A percentile compares a stretch with the other conserved stretches of the same genome.
These are phyloP conservation scores for Hippophae tibetana DNA, from an alignment of 306 rosid species.

Conservation along the genomic window DNA sequence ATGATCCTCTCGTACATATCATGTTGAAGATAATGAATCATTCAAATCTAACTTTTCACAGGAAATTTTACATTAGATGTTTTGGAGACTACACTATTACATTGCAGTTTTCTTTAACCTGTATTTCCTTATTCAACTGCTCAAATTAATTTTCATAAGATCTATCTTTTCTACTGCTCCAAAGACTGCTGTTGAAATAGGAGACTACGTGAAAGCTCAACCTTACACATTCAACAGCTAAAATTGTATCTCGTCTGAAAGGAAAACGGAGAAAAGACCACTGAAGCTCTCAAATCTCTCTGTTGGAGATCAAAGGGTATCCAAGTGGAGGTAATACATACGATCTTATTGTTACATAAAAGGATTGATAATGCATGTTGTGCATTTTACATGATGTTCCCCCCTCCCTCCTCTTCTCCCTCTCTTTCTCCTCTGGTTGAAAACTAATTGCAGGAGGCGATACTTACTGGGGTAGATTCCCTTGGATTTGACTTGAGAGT, in stretches of 20 bases:
- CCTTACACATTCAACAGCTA: constrained; percentile 80
- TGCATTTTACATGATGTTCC: too few relatives aligned
- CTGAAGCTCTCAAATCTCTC: constrained; percentile 76
- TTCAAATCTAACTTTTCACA: too few relatives aligned
- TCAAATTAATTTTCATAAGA: too few relatives aligned
- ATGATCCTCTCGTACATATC: too few relatives aligned
- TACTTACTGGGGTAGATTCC: constrained; percentile 62
- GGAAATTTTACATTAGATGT: too few relatives aligned
- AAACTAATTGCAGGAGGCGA: constrained; percentile 64
- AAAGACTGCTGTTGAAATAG: constrained; percentile 70
- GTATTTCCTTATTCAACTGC: not conserved
- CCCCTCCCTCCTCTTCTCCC: too few relatives aligned
- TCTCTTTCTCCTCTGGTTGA: not conserved
- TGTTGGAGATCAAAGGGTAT: constrained; percentile 87
- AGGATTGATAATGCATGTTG: not conserved
- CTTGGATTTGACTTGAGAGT: constrained; percentile 85
- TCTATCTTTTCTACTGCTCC: constrained; percentile 19
- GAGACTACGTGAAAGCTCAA: constrained; percentile 69
- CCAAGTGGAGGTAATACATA: constrained; percentile 73
- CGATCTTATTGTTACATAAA: constrained; percentile 8
- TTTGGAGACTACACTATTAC: too few relatives aligned
- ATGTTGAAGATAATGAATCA: too few relatives aligned
- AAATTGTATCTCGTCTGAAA: constrained; percentile 74
- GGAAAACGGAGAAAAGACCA: constrained; percentile 79
- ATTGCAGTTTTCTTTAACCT: too few relatives aligned